Evolutionary conservation across 768 basidiomycete species (phyloP).

Genomic region (Amanita subjunquillea): DNA sequence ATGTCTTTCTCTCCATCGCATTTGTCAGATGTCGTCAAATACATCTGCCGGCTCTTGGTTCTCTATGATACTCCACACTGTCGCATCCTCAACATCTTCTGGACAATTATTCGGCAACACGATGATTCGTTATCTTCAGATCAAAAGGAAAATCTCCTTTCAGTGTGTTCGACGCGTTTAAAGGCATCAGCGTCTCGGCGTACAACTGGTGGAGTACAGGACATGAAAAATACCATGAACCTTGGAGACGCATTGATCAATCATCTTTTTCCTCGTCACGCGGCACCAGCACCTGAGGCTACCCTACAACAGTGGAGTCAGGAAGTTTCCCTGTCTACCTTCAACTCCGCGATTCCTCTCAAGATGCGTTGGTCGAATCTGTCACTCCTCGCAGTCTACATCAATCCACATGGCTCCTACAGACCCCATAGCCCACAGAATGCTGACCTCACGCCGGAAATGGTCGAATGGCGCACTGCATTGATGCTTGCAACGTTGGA

Average conservation of each 20-base stretch:
- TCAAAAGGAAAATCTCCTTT: not conserved
- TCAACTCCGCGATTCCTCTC: conserved; percentile 19
- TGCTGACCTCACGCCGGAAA: not conserved
- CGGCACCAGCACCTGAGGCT: not conserved
- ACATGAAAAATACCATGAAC: conserved; percentile 6
- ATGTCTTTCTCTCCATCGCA: conserved; percentile 17
- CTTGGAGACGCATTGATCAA: conserved; percentile 14
- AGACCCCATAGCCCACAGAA: not conserved
- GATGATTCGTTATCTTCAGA: not conserved
- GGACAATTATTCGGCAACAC: not conserved
- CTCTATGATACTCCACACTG: conserved; percentile 20
- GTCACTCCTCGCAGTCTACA: conserved; percentile 23
- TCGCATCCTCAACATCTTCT: conserved; percentile 23
- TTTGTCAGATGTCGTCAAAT: conserved; percentile 20
- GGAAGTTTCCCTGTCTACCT: conserved; percentile 13
- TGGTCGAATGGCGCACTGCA: conserved; percentile 30
- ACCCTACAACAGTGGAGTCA: conserved; percentile 17
- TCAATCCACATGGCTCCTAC: conserved; percentile 6
- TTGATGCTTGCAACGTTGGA: conserved; percentile 30
- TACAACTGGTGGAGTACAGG: not conserved
- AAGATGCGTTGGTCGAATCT: conserved; percentile 34
- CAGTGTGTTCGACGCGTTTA: not conserved
- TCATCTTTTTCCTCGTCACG: conserved; percentile 17
- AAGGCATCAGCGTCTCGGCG: not conserved
- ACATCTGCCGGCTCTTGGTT: conserved; percentile 27